Conservation (phyloP, 2,329 filamentous ascomycete species). For the Trichoderma breve region DNA sequence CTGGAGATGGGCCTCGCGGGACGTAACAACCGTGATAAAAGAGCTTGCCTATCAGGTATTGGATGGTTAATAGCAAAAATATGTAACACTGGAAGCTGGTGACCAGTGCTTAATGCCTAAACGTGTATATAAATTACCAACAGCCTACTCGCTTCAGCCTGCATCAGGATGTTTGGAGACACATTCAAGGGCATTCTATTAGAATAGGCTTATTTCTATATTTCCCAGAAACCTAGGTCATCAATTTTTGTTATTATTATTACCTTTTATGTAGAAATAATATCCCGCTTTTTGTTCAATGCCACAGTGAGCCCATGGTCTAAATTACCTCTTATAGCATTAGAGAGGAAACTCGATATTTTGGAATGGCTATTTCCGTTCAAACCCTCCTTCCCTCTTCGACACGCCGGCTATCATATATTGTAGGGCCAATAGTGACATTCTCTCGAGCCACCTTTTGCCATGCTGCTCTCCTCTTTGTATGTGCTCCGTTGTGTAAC, state of each 20-base stretch:
- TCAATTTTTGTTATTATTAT: background rate
- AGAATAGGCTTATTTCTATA: background rate
- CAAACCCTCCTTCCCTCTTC: background rate
- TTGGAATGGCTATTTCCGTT: background rate
- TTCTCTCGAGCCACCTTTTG: background rate
- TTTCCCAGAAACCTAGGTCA: background rate
- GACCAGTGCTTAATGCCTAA: background rate
- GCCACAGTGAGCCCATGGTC: background rate
- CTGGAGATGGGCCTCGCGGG: background rate
- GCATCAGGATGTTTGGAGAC: background rate
- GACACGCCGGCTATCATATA: background rate
- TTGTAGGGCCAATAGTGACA: background rate
- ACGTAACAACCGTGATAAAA: background rate
- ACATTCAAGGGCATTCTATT: background rate
- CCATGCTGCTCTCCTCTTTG: background rate
- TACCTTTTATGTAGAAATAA: background rate
- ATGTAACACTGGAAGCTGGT: background rate
- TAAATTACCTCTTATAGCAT: background rate
- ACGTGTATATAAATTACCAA: background rate
- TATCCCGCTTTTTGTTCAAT: background rate
- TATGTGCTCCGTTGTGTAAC: background rate
- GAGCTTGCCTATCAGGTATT: background rate
- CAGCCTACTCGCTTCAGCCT: background rate
- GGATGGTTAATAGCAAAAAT: background rate
- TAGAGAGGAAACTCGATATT: background rate